phyloP scores from a whole-genome alignment of 352 stramenopile genomes.

The Pythium dissotocum region DNA sequence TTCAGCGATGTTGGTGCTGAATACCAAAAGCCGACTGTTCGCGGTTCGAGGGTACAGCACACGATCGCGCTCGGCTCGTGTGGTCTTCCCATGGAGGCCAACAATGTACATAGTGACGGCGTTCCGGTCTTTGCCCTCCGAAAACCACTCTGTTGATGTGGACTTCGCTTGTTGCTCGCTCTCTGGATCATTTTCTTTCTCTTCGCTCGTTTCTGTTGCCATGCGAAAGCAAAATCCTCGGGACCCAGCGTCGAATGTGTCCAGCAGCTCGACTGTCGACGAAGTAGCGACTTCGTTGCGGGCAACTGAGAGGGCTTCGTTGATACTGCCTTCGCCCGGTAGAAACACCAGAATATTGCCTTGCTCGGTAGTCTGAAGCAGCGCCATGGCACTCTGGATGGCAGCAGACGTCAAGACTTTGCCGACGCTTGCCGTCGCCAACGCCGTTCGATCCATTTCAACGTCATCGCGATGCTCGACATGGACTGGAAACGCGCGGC shows the following conservation, averaged over 20 bases:
- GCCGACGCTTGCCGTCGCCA: slow-evolving; percentile 14
- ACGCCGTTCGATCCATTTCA: slow-evolving; percentile 13
- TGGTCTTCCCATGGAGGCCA: slow-evolving; percentile 28
- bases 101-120: slow-evolving; percentile 18
- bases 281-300: slow-evolving; percentile 15
- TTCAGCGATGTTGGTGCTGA: slow-evolving; percentile 36
- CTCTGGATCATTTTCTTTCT: neutral
- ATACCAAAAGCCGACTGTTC: slow-evolving; percentile 24
- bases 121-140: too few relatives aligned
- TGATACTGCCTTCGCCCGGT: slow-evolving; percentile 31
- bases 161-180: too few relatives aligned
- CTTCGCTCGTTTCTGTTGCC: neutral
- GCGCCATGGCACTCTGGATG: slow-evolving; percentile 27
- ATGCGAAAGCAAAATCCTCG: slow-evolving; percentile 22
- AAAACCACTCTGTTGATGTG: neutral
- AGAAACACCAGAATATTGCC: slow-evolving; percentile 36
- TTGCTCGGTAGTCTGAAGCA: slow-evolving; percentile 18
- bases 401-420: slow-evolving; percentile 20
- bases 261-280: slow-evolving; percentile 13
- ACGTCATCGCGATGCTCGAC: slow-evolving; percentile 28
- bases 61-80: slow-evolving; percentile 25
- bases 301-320: slow-evolving; percentile 16
- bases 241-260: slow-evolving; percentile 2
- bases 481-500: slow-evolving; percentile 33
- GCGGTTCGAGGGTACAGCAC: slow-evolving; percentile 17